phyloP scores from a whole-genome alignment of 768 basidiomycete species.

The Russula lepida region DNA sequence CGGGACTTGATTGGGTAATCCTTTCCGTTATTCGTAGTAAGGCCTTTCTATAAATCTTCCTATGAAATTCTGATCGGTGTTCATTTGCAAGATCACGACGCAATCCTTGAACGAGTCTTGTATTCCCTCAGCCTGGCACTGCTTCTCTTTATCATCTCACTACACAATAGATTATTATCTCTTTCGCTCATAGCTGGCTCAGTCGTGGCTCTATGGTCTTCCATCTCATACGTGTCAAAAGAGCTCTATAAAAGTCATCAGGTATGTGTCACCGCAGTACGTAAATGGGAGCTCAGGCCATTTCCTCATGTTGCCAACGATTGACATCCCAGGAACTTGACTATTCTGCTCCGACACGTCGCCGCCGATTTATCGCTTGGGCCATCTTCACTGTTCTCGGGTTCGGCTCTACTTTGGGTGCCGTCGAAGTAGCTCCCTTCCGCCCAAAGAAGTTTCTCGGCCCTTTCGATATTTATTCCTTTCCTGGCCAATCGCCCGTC shows the following conservation, averaged over 20 bases:
- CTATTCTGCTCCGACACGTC: constrained; percentile 8
- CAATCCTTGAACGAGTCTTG: constrained; percentile 25
- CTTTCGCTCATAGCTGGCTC: constrained; percentile 21
- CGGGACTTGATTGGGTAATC: constrained; percentile 6
- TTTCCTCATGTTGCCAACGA: neutral
- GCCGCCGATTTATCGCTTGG: constrained; percentile 9
- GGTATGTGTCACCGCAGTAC: constrained; percentile 2
- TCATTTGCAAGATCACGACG: constrained; percentile 26
- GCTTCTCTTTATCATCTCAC: constrained; percentile 18
- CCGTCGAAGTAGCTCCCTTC: neutral
- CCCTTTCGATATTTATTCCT: constrained; percentile 5
- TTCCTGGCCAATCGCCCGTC: neutral
- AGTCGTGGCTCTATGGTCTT: constrained; percentile 22
- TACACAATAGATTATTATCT: constrained; percentile 10
- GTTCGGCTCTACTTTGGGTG: constrained; percentile 12
- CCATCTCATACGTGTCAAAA: constrained; percentile 19
- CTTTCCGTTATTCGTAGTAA: constrained; percentile 16
- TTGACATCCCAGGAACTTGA: constrained; percentile 4
- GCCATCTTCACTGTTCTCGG: neutral
- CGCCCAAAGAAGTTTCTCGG: neutral
- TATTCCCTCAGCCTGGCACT: constrained; percentile 23
- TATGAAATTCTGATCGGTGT: neutral
- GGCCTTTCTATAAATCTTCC: neutral
- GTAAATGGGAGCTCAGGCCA: neutral
- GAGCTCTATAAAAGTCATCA: constrained; percentile 19